phyloP scores from a whole-genome alignment of 2,329 filamentous ascomycete species.

The Orbilia javanica region DNA sequence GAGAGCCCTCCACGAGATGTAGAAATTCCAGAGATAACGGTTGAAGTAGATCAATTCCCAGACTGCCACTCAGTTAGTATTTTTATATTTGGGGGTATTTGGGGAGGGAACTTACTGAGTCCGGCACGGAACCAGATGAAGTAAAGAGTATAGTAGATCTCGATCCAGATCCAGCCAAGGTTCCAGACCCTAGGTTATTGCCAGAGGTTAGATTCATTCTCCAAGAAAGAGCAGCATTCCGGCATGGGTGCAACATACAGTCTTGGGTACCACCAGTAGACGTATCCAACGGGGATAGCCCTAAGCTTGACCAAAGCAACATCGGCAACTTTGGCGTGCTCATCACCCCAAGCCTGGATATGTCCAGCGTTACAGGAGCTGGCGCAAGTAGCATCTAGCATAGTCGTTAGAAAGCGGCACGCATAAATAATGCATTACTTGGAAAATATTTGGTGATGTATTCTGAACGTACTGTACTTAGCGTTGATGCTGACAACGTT shows the following conservation, averaged over 20 bases:
- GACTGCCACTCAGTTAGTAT: conserved; percentile 5
- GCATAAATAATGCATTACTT: too few relatives aligned
- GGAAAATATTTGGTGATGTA: background rate
- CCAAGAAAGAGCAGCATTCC: background rate
- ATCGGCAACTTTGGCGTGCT: conserved; percentile 47
- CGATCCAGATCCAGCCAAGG: conserved; percentile 56
- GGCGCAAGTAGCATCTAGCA: conserved; percentile 45
- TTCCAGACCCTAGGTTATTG: conserved; percentile 35
- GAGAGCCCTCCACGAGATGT: conserved; percentile 45
- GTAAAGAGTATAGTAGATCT: conserved; percentile 54
- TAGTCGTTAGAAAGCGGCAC: background rate
- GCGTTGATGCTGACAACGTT: conserved; percentile 51
- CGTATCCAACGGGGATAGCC: conserved; percentile 33
- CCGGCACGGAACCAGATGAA: conserved; percentile 56
- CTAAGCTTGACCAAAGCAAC: conserved; percentile 21
- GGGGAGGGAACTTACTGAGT: conserved; percentile 17
- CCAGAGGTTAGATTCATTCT: background rate
- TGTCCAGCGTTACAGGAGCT: conserved; percentile 30
- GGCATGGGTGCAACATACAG: conserved; percentile 21
- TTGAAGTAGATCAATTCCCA: conserved; percentile 54
- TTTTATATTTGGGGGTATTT: background rate
- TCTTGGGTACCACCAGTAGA: conserved; percentile 56
- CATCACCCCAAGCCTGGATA: conserved; percentile 54
- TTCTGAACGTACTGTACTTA: conserved; percentile 37
- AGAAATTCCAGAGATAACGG: conserved; percentile 51